phyloP scores from a whole-genome alignment of 345 rosid genomes.

The Sisymbrium altissimum region DNA sequence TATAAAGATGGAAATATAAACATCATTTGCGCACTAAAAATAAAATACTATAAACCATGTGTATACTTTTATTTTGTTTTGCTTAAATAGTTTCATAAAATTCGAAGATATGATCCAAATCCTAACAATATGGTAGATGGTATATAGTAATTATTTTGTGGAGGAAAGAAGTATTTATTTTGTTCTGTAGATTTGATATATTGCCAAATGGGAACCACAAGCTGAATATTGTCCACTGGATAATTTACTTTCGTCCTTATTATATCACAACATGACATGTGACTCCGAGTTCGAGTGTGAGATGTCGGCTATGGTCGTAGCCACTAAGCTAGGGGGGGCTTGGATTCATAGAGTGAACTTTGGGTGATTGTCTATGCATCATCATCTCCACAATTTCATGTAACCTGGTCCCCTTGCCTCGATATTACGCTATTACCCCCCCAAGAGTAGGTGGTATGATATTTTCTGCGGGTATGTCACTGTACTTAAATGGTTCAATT shows the following conservation, averaged over 20 bases:
- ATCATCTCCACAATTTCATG: slow-evolving; percentile 23
- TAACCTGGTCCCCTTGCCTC: slow-evolving; percentile 29
- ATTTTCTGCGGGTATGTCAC: slow-evolving; percentile 7
- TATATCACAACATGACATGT: neutral
- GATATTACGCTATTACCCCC: neutral
- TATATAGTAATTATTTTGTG: too few relatives aligned
- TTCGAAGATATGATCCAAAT: too few relatives aligned
- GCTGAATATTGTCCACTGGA: neutral
- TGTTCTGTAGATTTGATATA: neutral
- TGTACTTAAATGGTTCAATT: slow-evolving; percentile 21
- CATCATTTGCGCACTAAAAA: too few relatives aligned
- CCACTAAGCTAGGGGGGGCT: slow-evolving; percentile 1
- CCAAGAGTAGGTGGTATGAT: slow-evolving; percentile 13
- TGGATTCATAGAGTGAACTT: neutral
- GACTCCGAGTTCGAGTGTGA: slow-evolving; percentile 1
- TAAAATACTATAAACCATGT: too few relatives aligned
- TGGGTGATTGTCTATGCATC: slow-evolving; percentile 4
- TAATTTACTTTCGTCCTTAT: neutral
- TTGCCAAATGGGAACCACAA: neutral
- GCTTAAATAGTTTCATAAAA: too few relatives aligned
- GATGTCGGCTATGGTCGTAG: slow-evolving; percentile 26
- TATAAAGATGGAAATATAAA: too few relatives aligned
- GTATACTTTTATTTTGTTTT: too few relatives aligned
- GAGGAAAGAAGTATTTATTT: neutral
- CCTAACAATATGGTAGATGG: too few relatives aligned